Evolutionary conservation across 306 rosid genomes (phyloP), one percentile per base, ranked within the genome.

Genomic region (Oemleria cerasiformis): DNA sequence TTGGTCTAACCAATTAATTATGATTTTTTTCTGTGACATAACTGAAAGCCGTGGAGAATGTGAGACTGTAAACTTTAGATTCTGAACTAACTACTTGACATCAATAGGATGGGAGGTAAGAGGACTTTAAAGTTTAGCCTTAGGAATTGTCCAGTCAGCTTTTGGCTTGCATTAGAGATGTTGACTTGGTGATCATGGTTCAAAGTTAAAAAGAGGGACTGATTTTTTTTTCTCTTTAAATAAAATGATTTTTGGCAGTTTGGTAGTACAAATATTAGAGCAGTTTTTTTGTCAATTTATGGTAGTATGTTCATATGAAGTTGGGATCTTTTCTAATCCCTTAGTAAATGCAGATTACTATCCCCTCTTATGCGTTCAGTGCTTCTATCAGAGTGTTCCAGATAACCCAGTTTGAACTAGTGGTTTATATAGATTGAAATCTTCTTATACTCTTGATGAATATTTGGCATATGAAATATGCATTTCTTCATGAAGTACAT

Each of bases 51-150:
- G 21, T 20, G 68, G 58, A 60, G 75, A 44, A 43, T 25, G 50
- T 19, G 41, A 19, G 67, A 43, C 45, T 55, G 43, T 39, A 75
- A 64, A 61, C 2, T 36, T 45, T 67, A 53, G 51, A 13, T 41
- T 74, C 68, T 34, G 49, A 73, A 65, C 53, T 78, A 70, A n/a
- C 16, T 75, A 43, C 71, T 36, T 75, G 57, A 20, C 47, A 3
- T 25, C 38, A 45, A 16, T 48, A 30, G 71, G 19, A 17, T 61
- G 42, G 45, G 41, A 36, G 65, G 74, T 56, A 38, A 61, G 39
- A 73, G 43, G 21, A 57, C 39, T 65, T 45, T 65, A 41, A 38
- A 36, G 36, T 49, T 40, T 30, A 0, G 39, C n/a, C 55, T 66
- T 30, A 45, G 48, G 10, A 43, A 23, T 78, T 2, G 20, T 47